Conservation (phyloP, 345 rosid genomes). For the Brassica nigra region DNA sequence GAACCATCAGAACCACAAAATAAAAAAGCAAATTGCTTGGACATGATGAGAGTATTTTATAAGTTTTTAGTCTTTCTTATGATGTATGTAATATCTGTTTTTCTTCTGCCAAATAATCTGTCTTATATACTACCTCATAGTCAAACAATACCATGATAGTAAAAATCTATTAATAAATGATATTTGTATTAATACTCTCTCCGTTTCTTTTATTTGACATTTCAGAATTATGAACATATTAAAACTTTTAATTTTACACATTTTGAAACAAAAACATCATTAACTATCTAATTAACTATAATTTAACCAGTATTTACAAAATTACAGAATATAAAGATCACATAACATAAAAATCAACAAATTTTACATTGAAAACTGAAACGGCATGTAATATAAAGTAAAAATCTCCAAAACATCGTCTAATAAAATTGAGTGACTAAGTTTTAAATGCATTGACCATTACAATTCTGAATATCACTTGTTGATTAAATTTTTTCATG, state of each 20-base stretch:
- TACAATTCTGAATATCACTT: not conserved
- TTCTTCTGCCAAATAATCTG: not conserved
- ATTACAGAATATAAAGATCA: not conserved
- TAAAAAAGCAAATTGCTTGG: not conserved
- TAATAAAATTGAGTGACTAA: not conserved
- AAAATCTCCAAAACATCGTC: not conserved
- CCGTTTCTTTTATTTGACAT: not conserved
- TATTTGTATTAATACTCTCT: not conserved
- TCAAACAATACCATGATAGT: not conserved
- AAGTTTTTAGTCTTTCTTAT: not conserved
- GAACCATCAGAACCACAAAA: constrained; percentile 9
- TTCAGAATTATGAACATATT: not conserved
- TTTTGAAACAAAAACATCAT: too few relatives aligned
- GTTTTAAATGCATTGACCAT: not conserved
- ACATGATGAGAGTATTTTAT: constrained; percentile 1
- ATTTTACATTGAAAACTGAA: not conserved
- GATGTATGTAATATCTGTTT: not conserved
- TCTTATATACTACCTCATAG: constrained; percentile 2
- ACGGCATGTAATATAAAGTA: not conserved
- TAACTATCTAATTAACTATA: not conserved
- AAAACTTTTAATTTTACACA: too few relatives aligned
- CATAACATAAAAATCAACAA: not conserved
- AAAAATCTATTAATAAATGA: not conserved
- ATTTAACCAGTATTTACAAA: not conserved
- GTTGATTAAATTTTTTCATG: not conserved